Evolutionary conservation across 371 early-diverging fungal species (phyloP), one percentile per base, ranked within the genome.

Genomic region (Mucor velutinosus): DNA sequence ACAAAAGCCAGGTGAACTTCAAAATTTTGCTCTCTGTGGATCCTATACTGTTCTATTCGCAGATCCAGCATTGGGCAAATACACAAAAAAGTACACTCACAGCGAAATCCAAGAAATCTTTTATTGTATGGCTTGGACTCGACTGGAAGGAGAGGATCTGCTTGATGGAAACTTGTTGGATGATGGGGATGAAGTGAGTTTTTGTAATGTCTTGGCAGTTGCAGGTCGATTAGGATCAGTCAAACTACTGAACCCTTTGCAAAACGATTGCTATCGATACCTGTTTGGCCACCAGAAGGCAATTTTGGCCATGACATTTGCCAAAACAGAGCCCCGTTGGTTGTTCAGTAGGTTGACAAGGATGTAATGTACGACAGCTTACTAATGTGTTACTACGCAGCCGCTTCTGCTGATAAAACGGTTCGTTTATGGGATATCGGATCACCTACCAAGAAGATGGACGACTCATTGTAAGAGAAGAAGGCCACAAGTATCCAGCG

Each of bases 351-450:
- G 66, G 80, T 70, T 8, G 17, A 6, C 33, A 37, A 21, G n/a
- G 8, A 32, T 8, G 19, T 30, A 2, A 0, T 23, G 15, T 14
- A 33, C 8, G 33, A 32, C 15, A 32, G 32, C 33, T 57, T 41
- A 57, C 19, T n/a, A 5, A 32, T 19, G 32, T 33, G 4, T 32
- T 0, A n/a, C 33, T 32, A 21, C 25, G 11, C 33, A 86, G 87
- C 83, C 66, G 82, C 82, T 0, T 87, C 87, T 4, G 72, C 71
- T 2, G 88, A 88, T 64, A 77, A 77, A 47, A 77, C 84, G 10
- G 76, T 82, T 3, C 78, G 86, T n/a, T 67, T 88, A 47, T 88
- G 88, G 88, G 86, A 87, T 65, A 86, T 88, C 49, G 88, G 87
- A 7, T 69, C 79, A n/a, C 73, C 80, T 1, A 67, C 65, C 14